Base-by-base conservation (phyloP, 306 rosid genomes). In the Prosopis cineraria region DNA sequence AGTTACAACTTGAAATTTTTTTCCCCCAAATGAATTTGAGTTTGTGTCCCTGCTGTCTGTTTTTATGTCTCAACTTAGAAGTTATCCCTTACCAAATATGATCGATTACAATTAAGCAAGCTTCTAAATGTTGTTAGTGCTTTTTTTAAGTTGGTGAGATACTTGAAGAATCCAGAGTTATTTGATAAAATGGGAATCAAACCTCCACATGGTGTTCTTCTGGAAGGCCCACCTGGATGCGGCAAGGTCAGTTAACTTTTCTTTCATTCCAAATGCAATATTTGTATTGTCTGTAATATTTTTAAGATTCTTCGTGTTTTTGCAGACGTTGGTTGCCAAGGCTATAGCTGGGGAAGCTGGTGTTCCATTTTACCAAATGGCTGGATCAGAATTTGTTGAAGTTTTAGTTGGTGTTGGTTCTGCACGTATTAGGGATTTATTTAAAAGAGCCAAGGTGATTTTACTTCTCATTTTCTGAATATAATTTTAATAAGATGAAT, bases 261-360 rank as follows among this genome's bases (percentile, higher is more conserved):
- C 16, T 9, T 22, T 22, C 17, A 55, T 55, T 22, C 24, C 72
- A 60, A 58, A 67, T 34, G 45, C 76, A 53, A 62, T 37, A 53
- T 67, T 13, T 74, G 40, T 73, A 76, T 69, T 59, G 17, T 74
- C 55, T 40, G 40, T 69, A 9, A 52, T 44, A 68, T 59, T 68
- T 34, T 62, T 67, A 70, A 59, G 78, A 47, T 72, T 70, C 71
- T 20, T 74, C 68, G 14, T 81, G 52, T 77, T 72, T 73, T 83
- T 83, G 69, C 93, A 95, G 99, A 95, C 99, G 59, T 88, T 95
- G 85, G 98, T 95, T 85, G 99, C 99, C 56, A 95, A 95, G 85
- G 99, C 99, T 84, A 95, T 95, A 75, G 99, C 99, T 60, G 99
- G 99, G 45, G 99, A 95, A 87, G 99, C 99, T 68, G 99, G 96